phyloP scores from a whole-genome alignment of 2,329 filamentous ascomycete species.

The Pseudogymnoascus sp. region DNA sequence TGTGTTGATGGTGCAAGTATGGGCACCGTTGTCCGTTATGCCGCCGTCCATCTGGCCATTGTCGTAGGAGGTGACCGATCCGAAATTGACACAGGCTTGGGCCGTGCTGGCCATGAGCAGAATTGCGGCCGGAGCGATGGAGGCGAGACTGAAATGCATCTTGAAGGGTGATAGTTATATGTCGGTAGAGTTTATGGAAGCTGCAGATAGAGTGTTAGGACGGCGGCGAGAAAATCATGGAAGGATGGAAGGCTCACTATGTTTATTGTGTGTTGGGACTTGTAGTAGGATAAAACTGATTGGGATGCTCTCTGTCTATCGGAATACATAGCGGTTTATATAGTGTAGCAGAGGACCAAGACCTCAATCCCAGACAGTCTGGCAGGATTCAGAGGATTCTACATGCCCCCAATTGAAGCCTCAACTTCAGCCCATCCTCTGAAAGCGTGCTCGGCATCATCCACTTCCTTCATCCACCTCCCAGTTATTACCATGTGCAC shows the following conservation, averaged over 20 bases:
- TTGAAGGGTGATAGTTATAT: neutral
- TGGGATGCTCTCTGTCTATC: neutral
- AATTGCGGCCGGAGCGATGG: neutral
- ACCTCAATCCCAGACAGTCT: too few species aligned
- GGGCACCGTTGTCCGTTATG: neutral
- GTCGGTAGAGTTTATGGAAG: neutral
- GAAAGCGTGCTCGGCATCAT: neutral
- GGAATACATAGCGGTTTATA: neutral
- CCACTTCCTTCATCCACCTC: neutral
- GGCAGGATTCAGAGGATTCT: neutral
- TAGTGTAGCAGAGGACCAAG: neutral
- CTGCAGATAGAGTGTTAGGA: neutral
- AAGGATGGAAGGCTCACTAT: neutral
- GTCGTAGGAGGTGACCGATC: neutral
- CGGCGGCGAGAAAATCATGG: neutral
- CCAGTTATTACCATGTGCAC: neutral
- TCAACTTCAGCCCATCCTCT: neutral
- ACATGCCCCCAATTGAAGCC: neutral
- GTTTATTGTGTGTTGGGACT: neutral
- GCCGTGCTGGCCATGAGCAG: neutral
- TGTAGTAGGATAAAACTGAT: neutral
- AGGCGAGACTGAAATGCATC: neutral
- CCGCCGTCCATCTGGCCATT: neutral
- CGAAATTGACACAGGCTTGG: neutral
- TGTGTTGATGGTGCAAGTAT: neutral